phyloP scores from a whole-genome alignment of 495 filamentous ascomycete species.

The Cladorrhinum samala region DNA sequence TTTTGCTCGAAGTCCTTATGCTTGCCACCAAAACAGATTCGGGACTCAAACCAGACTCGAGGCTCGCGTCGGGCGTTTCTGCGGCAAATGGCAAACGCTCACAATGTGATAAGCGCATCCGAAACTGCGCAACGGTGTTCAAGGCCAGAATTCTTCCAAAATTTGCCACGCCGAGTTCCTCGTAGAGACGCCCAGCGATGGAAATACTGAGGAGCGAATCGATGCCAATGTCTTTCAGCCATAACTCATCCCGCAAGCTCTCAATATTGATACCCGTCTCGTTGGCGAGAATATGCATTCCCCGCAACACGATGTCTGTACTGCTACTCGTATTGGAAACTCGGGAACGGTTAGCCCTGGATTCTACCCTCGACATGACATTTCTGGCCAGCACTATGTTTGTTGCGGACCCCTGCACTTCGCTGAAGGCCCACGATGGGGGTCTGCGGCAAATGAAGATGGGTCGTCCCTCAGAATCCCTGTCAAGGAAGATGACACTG shows the following conservation, averaged over 20 bases:
- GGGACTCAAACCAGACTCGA: neutral
- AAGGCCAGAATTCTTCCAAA: neutral
- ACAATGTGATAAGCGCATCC: no score
- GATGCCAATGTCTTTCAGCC: neutral
- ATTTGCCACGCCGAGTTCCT: neutral
- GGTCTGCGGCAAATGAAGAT: neutral
- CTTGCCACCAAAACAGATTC: neutral
- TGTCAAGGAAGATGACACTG: neutral
- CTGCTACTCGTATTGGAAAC: no score
- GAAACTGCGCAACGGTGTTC: neutral
- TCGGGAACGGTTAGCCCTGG: neutral
- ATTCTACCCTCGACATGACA: neutral
- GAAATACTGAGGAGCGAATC: neutral
- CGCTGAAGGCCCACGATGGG: neutral
- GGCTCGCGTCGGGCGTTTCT: no score
- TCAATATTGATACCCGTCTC: neutral
- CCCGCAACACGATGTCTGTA: neutral
- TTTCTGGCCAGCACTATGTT: neutral
- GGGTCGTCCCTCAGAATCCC: neutral
- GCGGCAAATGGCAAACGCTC: no score
- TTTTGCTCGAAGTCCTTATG: neutral
- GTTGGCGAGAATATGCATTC: neutral
- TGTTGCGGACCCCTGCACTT: neutral
- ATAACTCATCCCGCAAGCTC: neutral
- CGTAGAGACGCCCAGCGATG: neutral